phyloP scores from a whole-genome alignment of 345 rosid genomes.

The Luvunga scandens region DNA sequence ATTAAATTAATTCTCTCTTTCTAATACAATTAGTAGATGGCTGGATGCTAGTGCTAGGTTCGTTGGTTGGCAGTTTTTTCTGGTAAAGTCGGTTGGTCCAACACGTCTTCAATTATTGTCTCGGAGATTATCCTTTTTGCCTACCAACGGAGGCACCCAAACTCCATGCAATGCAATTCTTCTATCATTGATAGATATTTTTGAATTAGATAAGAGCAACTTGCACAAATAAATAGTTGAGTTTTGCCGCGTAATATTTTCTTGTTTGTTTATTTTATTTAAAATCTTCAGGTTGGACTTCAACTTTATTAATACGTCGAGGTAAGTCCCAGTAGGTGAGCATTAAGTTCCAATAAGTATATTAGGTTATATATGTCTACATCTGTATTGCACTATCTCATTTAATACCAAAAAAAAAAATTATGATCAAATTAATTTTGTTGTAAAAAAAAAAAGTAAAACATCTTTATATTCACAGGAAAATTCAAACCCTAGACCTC shows the following conservation, averaged over 20 bases:
- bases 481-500: no score
- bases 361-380: no score
- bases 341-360: no score
- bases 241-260: not conserved
- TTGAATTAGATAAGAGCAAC: not conserved
- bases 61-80: slow-evolving; percentile 41
- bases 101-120: slow-evolving; percentile 5
- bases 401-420: no score
- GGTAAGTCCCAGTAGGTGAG: no score
- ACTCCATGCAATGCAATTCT: not conserved
- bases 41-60: not conserved
- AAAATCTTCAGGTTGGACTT: no score
- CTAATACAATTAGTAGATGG: not conserved
- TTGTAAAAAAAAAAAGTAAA: no score
- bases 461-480: no score
- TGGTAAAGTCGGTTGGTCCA: slow-evolving; percentile 37
- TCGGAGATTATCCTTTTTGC: not conserved
- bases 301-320: no score
- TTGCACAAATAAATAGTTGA: not conserved
- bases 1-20: not conserved
- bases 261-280: not conserved
- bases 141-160: not conserved
- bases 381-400: no score
- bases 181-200: not conserved
- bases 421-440: no score